phyloP scores from a whole-genome alignment of 805 yeast species.

The Ogataea trehalophila region DNA sequence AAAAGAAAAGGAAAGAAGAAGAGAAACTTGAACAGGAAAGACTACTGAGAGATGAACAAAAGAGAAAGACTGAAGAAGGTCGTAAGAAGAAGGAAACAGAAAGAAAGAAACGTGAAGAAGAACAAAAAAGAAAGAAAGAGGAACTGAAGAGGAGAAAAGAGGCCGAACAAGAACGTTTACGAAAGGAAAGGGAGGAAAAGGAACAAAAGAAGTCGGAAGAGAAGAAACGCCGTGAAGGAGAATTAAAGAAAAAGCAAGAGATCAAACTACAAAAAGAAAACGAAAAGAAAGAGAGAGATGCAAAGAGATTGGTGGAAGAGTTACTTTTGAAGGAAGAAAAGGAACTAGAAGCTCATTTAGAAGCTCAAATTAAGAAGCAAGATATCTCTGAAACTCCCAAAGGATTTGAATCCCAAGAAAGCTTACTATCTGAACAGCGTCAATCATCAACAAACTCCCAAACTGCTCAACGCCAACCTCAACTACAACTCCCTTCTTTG shows the following conservation, averaged over 20 bases:
- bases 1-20: constrained; percentile 49
- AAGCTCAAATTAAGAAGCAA: not conserved
- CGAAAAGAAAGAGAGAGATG: constrained; percentile 20
- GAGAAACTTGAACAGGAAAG: constrained; percentile 45
- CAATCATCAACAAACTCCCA: not conserved
- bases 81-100: constrained; percentile 39
- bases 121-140: constrained; percentile 38
- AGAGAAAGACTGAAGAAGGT: constrained; percentile 42
- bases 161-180: constrained; percentile 34
- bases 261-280: constrained; percentile 30
- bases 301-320: constrained; percentile 30
- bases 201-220: constrained; percentile 36
- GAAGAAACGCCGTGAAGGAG: constrained; percentile 26
- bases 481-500: not conserved
- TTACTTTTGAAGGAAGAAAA: constrained; percentile 3
- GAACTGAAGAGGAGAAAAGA: constrained; percentile 36
- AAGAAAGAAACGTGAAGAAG: constrained; percentile 36
- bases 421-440: not conserved
- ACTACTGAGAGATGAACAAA: constrained; percentile 36
- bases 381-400: not conserved
- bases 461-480: not conserved
- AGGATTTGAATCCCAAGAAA: not conserved
- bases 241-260: constrained; percentile 33
- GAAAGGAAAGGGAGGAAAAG: constrained; percentile 32
- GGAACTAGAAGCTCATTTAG: not conserved